Evolutionary conservation across 2,329 filamentous ascomycete species (phyloP).

Genomic region (Tolypocladium album): DNA sequence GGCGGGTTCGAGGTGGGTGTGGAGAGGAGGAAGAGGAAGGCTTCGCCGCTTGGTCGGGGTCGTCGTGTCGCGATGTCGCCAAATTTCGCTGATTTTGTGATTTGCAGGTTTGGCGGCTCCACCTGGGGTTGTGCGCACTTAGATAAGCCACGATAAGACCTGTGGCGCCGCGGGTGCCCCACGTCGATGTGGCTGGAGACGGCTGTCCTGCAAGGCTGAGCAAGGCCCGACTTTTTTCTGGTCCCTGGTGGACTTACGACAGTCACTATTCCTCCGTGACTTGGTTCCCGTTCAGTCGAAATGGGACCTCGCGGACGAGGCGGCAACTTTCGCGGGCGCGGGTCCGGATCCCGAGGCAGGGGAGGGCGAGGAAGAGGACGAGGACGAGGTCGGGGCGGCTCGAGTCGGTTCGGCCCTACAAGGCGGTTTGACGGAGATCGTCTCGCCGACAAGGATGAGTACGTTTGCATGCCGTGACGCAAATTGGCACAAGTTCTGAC

Average conservation of each 20-base stretch:
- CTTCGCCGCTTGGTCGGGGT: slow-evolving; percentile 13
- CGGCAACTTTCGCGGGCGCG: slow-evolving; percentile 20
- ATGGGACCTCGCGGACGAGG: slow-evolving; percentile 27
- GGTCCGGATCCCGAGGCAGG: slow-evolving; percentile 16
- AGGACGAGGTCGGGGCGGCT: slow-evolving; percentile 17
- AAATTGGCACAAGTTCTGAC: not conserved
- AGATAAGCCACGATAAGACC: slow-evolving; percentile 34
- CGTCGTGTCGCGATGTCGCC: slow-evolving; percentile 21
- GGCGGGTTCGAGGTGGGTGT: slow-evolving; percentile 8
- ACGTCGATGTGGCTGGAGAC: slow-evolving; percentile 21
- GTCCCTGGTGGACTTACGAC: not conserved
- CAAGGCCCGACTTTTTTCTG: slow-evolving; percentile 6
- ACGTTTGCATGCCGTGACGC: slow-evolving; percentile 5
- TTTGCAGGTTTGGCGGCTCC: slow-evolving; percentile 29
- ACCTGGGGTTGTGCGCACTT: slow-evolving; percentile 43
- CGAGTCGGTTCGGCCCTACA: slow-evolving; percentile 24
- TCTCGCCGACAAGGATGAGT: slow-evolving; percentile 25
- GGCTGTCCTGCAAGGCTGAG: slow-evolving; percentile 20
- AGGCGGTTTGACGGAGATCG: slow-evolving; percentile 24
- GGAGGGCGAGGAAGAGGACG: slow-evolving; percentile 12
- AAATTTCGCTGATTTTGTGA: slow-evolving; percentile 32
- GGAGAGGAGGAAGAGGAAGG: slow-evolving; percentile 7
- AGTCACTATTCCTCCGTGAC: not conserved
- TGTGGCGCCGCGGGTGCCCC: slow-evolving; percentile 19
- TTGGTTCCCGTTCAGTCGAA: not conserved